Evolutionary conservation across 345 rosid species (phyloP).

Genomic region (Combretum micranthum): DNA sequence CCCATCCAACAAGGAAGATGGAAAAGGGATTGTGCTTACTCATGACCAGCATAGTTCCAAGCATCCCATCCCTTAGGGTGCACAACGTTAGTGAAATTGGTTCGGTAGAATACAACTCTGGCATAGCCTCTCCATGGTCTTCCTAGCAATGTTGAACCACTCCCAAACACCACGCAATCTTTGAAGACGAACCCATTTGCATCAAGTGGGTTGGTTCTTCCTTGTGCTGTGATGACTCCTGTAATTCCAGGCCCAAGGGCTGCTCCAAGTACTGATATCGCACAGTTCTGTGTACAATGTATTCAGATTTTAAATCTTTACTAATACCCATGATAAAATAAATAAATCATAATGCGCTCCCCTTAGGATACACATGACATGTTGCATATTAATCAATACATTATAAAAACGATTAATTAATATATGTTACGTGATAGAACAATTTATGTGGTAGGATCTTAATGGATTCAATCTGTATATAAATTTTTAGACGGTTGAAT

Average conservation of each 20-base stretch:
- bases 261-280: slow-evolving; percentile 33
- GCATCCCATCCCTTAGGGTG: slow-evolving; percentile 40
- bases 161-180: slow-evolving; percentile 31
- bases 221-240: slow-evolving; percentile 50
- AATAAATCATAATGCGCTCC: no score
- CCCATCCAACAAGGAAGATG: no score
- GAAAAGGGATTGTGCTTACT: slow-evolving; percentile 24
- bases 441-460: background rate
- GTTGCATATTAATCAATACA: no score
- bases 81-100: slow-evolving; percentile 22
- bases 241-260: slow-evolving; percentile 17
- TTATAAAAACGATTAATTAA: no score
- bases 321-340: no score
- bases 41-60: slow-evolving; percentile 28
- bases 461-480: background rate
- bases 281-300: slow-evolving; percentile 25
- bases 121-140: slow-evolving; percentile 46
- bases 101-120: slow-evolving; percentile 39
- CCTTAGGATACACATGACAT: no score
- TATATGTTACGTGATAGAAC: no score
- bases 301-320: background rate
- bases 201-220: slow-evolving; percentile 29
- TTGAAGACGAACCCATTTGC: slow-evolving; percentile 49
- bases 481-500: no score
- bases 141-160: slow-evolving; percentile 32